phyloP scores from a whole-genome alignment of 345 rosid genomes.

The Dipteronia sinensis region DNA sequence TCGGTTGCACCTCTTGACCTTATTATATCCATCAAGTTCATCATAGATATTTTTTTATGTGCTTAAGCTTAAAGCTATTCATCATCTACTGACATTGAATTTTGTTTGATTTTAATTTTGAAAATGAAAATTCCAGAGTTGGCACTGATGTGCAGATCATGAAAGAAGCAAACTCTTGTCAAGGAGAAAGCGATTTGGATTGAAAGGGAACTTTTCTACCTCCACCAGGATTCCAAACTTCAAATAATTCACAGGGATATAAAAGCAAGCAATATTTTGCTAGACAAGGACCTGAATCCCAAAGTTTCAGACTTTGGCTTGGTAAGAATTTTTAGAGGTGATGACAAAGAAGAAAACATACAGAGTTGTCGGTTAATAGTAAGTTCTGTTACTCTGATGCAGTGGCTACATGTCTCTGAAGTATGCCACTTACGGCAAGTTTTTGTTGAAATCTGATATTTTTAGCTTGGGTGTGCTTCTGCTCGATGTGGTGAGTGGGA shows the following conservation, averaged over 20 bases:
- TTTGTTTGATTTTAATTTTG: no score
- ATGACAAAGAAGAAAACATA: conserved; percentile 37
- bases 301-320: no score
- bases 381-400: conserved; percentile 14
- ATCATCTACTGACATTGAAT: not conserved
- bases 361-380: conserved; percentile 54
- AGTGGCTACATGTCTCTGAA: conserved; percentile 35
- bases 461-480: conserved; percentile 37
- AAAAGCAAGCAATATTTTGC: no score
- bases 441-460: conserved; percentile 34
- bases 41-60: no score
- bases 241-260: no score
- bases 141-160: no score
- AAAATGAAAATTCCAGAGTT: no score
- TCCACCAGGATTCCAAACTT: no score
- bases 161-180: no score
- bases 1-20: conserved; percentile 25
- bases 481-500: conserved; percentile 31
- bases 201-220: no score
- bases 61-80: not conserved
- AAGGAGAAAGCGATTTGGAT: no score
- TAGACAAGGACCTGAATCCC: no score
- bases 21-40: not conserved
- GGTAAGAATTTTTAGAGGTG: not conserved
- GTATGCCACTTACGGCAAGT: conserved; percentile 24